Conservation (phyloP, 306 rosid species). For the Albizia julibrissin region DNA sequence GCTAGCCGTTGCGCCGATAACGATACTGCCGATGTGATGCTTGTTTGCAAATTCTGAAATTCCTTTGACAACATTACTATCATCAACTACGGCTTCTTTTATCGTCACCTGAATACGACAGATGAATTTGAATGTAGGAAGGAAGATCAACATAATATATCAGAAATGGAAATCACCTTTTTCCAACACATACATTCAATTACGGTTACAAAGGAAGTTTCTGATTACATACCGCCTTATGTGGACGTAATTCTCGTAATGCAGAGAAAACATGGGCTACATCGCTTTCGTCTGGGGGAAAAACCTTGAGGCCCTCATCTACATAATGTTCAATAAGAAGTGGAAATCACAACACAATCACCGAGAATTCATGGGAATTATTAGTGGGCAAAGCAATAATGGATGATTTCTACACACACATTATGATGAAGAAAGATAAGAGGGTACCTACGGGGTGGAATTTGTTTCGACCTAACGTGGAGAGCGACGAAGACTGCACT, state of each 20-base stretch:
- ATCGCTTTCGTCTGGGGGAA: slow-evolving; percentile 47
- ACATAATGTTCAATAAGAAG: slow-evolving; percentile 12
- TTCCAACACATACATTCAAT: not conserved
- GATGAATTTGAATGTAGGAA: slow-evolving; percentile 9
- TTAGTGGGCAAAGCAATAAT: not conserved
- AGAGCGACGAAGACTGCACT: slow-evolving; percentile 56
- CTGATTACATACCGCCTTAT: slow-evolving; percentile 58
- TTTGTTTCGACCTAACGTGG: slow-evolving; percentile 64
- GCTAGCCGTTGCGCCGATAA: slow-evolving; percentile 66
- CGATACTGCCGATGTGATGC: slow-evolving; percentile 58
- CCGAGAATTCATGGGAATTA: not conserved
- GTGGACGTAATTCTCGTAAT: slow-evolving; percentile 60
- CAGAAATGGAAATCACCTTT: not conserved
- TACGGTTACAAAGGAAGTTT: not conserved
- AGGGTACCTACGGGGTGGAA: slow-evolving; percentile 76
- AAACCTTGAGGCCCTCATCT: slow-evolving; percentile 55
- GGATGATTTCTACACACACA: not conserved
- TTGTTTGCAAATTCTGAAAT: slow-evolving; percentile 50
- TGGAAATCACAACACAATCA: not conserved
- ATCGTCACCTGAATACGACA: slow-evolving; percentile 50
- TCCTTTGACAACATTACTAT: slow-evolving; percentile 63
- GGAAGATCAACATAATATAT: not conserved
- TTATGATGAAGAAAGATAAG: slow-evolving; percentile 27
- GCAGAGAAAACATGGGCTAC: slow-evolving; percentile 47
- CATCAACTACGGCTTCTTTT: slow-evolving; percentile 72